These are phyloP conservation scores for Cordyceps fumosorosea DNA, from an alignment of 2,329 filamentous ascomycete genomes.

Conservation along the genomic window DNA sequence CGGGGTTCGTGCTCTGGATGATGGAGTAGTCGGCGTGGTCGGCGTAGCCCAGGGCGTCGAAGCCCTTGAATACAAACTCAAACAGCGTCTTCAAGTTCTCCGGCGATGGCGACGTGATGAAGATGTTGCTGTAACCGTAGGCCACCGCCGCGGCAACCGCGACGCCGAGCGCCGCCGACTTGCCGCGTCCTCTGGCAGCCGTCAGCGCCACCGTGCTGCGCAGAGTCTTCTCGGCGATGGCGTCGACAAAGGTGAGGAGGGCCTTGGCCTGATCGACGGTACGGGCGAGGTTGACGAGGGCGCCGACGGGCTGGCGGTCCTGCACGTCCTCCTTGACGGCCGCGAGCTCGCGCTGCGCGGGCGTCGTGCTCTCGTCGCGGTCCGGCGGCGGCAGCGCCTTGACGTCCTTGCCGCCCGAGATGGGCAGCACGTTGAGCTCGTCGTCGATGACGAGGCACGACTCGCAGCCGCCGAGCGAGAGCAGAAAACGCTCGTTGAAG, in stretches of 20 bases:
- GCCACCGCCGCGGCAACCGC: conserved; percentile 91
- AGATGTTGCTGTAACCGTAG: conserved; percentile 97
- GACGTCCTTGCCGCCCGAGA: conserved; percentile 90
- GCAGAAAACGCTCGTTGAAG: conserved; percentile 95
- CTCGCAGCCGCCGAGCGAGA: conserved; percentile 91
- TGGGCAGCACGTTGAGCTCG: conserved; percentile 93
- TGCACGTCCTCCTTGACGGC: conserved; percentile 80
- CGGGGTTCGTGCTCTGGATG: conserved; percentile 94
- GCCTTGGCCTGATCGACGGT: conserved; percentile 96
- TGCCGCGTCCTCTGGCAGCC: conserved; percentile 88
- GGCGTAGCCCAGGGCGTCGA: conserved; percentile 86
- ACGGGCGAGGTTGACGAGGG: conserved; percentile 74
- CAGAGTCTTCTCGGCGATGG: conserved; percentile 91
- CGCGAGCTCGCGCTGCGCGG: conserved; percentile 69
- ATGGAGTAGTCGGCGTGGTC: conserved; percentile 98
- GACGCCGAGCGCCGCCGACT: conserved; percentile 91
- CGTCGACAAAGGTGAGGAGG: conserved; percentile 91
- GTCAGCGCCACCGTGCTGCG: conserved; percentile 90
- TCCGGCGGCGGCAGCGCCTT: conserved; percentile 73
- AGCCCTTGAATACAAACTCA: conserved; percentile 97
- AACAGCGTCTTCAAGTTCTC: conserved; percentile 99
- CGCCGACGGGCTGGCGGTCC: conserved; percentile 80
- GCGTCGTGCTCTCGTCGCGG: conserved; percentile 64
- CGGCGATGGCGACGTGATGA: conserved; percentile 94
- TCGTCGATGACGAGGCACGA: conserved; percentile 95